A percentile compares a stretch with the other conserved stretches of the same genome.
phyloP scores from a whole-genome alignment of 2,329 filamentous ascomycete genomes.

The Fusarium sp. region DNA sequence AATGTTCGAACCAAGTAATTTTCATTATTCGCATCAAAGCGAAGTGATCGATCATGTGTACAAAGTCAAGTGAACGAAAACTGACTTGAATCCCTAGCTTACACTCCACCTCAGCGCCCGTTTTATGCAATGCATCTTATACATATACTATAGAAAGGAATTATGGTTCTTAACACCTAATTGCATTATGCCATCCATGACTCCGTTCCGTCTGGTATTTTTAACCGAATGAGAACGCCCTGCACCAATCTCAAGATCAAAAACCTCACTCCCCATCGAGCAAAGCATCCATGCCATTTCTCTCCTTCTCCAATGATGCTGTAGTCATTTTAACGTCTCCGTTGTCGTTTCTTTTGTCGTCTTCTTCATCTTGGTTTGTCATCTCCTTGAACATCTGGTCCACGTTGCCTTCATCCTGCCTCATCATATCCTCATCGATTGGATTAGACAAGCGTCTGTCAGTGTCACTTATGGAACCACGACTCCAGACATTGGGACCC shows the following conservation, averaged over 20 bases:
- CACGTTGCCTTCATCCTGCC: slow-evolving; percentile 60
- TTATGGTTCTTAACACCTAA: slow-evolving; percentile 13
- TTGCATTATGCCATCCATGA: slow-evolving; percentile 28
- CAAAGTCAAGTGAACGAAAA: neutral
- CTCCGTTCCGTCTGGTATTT: slow-evolving; percentile 42
- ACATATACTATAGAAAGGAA: slow-evolving; percentile 22
- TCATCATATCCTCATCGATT: slow-evolving; percentile 50
- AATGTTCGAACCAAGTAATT: neutral
- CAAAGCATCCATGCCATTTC: slow-evolving; percentile 61
- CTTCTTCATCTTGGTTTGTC: slow-evolving; percentile 65
- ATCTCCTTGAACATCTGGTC: slow-evolving; percentile 69
- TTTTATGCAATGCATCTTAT: slow-evolving; percentile 23
- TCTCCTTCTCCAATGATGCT: slow-evolving; percentile 59
- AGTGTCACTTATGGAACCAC: slow-evolving; percentile 46
- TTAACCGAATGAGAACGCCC: slow-evolving; percentile 42
- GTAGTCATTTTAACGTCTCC: slow-evolving; percentile 55
- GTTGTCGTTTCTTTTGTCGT: slow-evolving; percentile 54
- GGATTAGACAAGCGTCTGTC: slow-evolving; percentile 46
- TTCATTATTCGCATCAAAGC: slow-evolving; percentile 1
- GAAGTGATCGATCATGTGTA: neutral
- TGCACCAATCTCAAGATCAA: slow-evolving; percentile 17
- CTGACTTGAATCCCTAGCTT: slow-evolving; percentile 2
- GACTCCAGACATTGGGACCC: slow-evolving; percentile 62
- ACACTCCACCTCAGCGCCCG: slow-evolving; percentile 15
- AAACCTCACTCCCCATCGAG: slow-evolving; percentile 56